Evolutionary conservation across 768 basidiomycete species (phyloP), one percentile per base, ranked within the genome.

Genomic region (Calocybe indica): DNA sequence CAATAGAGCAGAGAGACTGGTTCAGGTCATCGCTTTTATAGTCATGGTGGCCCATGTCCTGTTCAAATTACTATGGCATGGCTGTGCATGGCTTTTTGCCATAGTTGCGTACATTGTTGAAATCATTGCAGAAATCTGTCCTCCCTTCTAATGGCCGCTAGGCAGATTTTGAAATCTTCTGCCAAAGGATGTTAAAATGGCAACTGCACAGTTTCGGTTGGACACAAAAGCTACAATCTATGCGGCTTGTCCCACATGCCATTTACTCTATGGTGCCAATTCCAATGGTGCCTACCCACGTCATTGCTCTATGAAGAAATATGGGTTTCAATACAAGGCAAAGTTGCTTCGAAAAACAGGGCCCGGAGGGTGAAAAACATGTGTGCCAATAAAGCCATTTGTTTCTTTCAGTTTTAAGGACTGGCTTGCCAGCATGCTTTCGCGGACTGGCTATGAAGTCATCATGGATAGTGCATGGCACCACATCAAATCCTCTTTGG

Each of bases 381-480:
- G 49, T 14, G 50, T 57, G 28, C 61, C 58, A 5, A 59, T 60
- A 46, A 53, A 50, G 33, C 47, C 52, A 5, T 62, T 48, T 46
- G 47, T 62, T 28, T 50, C 40, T 5, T 60, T 53, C 38, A 55
- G 58, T 38, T 55, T 63, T 44, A 56, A 58, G 13, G 57, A 64
- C 42, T 65, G 63, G 63, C 12, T 65, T n/a, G 56, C 57, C 1
- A 31, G 55, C 13, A 40, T 65, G 5, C 47, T 65, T 11, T 42
- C 55, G 5, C 54, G 60, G 3, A 50, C 51, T 15, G 62, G 57
- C 5, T 51, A 48, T 30, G 63, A 65, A 43, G 40, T 43, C 15
- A 39, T 48, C n/a, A 56, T 65, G 64, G 62, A 64, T 43, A 36
- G 34, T 2, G 46, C 51, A 13, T 60, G 55, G 58, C 31, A 42